These are phyloP conservation scores for Epicoccum nigrum DNA, from an alignment of 2,329 filamentous ascomycete genomes.

Conservation along the genomic window DNA sequence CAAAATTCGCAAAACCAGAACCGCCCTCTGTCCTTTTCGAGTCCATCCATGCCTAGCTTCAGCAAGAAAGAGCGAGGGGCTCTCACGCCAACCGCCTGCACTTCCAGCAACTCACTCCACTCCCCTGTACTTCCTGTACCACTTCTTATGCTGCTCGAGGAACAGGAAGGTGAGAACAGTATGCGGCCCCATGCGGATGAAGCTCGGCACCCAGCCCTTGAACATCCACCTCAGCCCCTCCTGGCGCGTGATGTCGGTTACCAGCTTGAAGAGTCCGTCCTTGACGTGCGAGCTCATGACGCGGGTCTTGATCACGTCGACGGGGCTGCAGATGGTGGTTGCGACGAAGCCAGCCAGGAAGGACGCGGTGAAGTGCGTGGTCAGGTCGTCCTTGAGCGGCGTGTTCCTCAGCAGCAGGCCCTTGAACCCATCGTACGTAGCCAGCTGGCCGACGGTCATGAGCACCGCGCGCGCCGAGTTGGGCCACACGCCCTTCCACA, in stretches of 20 bases:
- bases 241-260: slow-evolving; percentile 69
- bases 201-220: slow-evolving; percentile 86
- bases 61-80: no score
- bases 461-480: slow-evolving; percentile 82
- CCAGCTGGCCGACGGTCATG: slow-evolving; percentile 85
- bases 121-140: slow-evolving; percentile 60
- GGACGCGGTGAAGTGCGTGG: slow-evolving; percentile 78
- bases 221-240: slow-evolving; percentile 86
- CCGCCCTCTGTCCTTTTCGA: no score
- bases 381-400: slow-evolving; percentile 69
- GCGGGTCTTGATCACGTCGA: slow-evolving; percentile 88
- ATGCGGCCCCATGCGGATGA: slow-evolving; percentile 71
- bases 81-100: no score
- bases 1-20: no score
- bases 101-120: slow-evolving; percentile 28
- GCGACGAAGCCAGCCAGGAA: slow-evolving; percentile 82
- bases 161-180: slow-evolving; percentile 88
- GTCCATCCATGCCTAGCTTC: no score
- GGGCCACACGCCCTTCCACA: slow-evolving; percentile 86
- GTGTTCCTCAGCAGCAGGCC: slow-evolving; percentile 69
- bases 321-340: slow-evolving; percentile 81
- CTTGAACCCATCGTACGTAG: slow-evolving; percentile 86
- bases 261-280: slow-evolving; percentile 62
- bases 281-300: slow-evolving; percentile 74
- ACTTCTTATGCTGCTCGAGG: slow-evolving; percentile 82